Conservation (phyloP, 176 grass and related monocot species). For the Lolium perenne region DNA sequence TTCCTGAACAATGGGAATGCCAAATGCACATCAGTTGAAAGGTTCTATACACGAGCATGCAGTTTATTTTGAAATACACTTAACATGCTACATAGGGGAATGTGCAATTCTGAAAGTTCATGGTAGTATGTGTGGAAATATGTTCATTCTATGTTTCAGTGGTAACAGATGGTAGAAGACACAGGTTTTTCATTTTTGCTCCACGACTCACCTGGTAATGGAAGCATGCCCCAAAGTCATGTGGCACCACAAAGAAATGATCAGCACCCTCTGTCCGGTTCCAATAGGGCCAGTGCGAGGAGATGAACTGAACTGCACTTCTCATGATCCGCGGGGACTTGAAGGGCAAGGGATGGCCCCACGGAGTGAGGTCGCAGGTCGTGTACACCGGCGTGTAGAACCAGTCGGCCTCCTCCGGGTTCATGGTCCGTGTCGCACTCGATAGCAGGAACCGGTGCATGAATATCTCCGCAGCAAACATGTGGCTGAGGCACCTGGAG, state of each 20-base stretch:
- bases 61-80: background rate
- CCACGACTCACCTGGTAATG: constrained; percentile 54
- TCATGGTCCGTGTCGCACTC: constrained; percentile 56
- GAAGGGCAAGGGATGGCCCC: constrained; percentile 74
- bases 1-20: constrained; percentile 46
- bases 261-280: constrained; percentile 64
- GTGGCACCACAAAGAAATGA: constrained; percentile 67
- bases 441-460: constrained; percentile 73
- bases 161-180: background rate
- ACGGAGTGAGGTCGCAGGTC: constrained; percentile 66
- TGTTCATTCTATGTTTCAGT: constrained; percentile 6
- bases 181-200: background rate
- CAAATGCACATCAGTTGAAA: constrained; percentile 24
- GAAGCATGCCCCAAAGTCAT: constrained; percentile 77
- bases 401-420: constrained; percentile 80
- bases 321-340: constrained; percentile 78
- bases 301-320: constrained; percentile 65
- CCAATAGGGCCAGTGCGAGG: constrained; percentile 71
- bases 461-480: constrained; percentile 83
- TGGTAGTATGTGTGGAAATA: background rate
- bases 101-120: background rate
- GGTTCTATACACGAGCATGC: background rate
- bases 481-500: constrained; percentile 72
- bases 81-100: background rate
- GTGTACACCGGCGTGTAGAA: constrained; percentile 76